Conservation (phyloP, 306 rosid species). For the Prinsepia uniflora region DNA sequence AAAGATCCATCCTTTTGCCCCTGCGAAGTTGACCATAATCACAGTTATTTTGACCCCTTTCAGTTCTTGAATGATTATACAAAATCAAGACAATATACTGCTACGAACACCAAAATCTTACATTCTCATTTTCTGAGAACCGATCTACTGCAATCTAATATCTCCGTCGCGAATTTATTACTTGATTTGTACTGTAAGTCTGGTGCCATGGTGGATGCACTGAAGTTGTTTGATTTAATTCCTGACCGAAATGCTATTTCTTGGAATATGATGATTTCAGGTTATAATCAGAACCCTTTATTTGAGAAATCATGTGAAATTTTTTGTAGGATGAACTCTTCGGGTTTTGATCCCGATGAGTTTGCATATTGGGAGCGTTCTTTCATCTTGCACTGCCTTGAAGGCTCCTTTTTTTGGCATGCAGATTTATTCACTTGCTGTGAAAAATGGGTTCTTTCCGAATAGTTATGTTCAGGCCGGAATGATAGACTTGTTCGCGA, state of each 20-base stretch:
- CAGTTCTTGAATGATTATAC: slow-evolving; percentile 37
- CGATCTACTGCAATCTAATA: slow-evolving; percentile 34
- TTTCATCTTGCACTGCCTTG: slow-evolving; percentile 57
- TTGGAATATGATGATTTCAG: slow-evolving; percentile 73
- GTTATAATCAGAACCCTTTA: slow-evolving; percentile 35
- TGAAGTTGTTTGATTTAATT: slow-evolving; percentile 39
- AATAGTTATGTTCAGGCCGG: slow-evolving; percentile 41
- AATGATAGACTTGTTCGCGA: slow-evolving; percentile 40
- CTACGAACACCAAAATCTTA: slow-evolving; percentile 33
- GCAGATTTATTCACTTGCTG: slow-evolving; percentile 41
- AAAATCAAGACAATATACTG: slow-evolving; percentile 20
- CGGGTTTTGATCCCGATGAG: slow-evolving; percentile 37
- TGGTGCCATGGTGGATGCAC: slow-evolving; percentile 37
- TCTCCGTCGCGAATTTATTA: slow-evolving; percentile 40
- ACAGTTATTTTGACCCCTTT: slow-evolving; percentile 27
- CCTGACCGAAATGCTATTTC: slow-evolving; percentile 45
- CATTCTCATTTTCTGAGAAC: slow-evolving; percentile 47
- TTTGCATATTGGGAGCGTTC: slow-evolving; percentile 61
- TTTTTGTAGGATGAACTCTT: slow-evolving; percentile 47
- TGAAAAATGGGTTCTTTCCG: slow-evolving; percentile 37
- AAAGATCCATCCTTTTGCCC: slow-evolving; percentile 15
- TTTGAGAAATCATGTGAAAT: slow-evolving; percentile 44
- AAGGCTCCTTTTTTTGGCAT: slow-evolving; percentile 34
- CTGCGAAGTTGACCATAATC: slow-evolving; percentile 7
- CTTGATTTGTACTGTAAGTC: slow-evolving; percentile 38